Conservation (phyloP, 2,329 filamentous ascomycete species). For the Nigrospora oryzae region DNA sequence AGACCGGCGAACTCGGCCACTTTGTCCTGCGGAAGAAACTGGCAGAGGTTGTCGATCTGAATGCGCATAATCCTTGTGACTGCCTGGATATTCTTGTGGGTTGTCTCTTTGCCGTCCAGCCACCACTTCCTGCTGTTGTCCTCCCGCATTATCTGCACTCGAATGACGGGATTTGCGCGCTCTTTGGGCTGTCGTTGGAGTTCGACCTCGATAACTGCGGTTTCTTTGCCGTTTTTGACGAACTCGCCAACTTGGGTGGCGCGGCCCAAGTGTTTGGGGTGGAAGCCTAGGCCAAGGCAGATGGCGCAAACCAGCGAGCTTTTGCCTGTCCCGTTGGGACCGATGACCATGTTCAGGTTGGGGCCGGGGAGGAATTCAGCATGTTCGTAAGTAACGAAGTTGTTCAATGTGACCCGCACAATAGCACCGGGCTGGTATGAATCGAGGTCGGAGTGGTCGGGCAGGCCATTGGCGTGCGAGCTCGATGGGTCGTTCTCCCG, state of each 20-base stretch:
- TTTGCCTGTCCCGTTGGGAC: slow-evolving; percentile 97
- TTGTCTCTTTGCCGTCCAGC: slow-evolving; percentile 58
- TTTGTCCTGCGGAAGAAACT: slow-evolving; percentile 92
- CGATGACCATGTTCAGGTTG: slow-evolving; percentile 96
- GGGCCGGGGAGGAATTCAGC: slow-evolving; percentile 89
- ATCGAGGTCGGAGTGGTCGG: background rate
- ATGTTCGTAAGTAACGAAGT: slow-evolving; percentile 92
- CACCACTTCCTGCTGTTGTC: slow-evolving; percentile 75
- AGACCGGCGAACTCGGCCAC: slow-evolving; percentile 89
- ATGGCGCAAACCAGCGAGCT: slow-evolving; percentile 96
- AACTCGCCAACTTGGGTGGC: slow-evolving; percentile 82
- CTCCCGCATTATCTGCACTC: slow-evolving; percentile 69
- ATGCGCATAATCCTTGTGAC: slow-evolving; percentile 71
- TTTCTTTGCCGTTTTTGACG: slow-evolving; percentile 77
- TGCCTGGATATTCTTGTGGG: slow-evolving; percentile 55
- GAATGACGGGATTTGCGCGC: slow-evolving; percentile 62
- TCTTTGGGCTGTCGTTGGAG: slow-evolving; percentile 57
- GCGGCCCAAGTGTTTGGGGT: slow-evolving; percentile 72
- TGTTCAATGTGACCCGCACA: slow-evolving; percentile 72
- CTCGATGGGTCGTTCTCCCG: slow-evolving; percentile 6
- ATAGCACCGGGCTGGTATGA: slow-evolving; percentile 71
- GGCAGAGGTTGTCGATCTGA: slow-evolving; percentile 95
- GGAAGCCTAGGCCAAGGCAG: slow-evolving; percentile 83
- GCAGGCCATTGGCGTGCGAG: slow-evolving; percentile 1
- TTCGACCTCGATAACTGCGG: slow-evolving; percentile 84